A percentile compares a stretch with the other conserved stretches of the same genome.
Conservation (phyloP, 1,284 basidiomycete species). For the Anthracocystis setariae region DNA sequence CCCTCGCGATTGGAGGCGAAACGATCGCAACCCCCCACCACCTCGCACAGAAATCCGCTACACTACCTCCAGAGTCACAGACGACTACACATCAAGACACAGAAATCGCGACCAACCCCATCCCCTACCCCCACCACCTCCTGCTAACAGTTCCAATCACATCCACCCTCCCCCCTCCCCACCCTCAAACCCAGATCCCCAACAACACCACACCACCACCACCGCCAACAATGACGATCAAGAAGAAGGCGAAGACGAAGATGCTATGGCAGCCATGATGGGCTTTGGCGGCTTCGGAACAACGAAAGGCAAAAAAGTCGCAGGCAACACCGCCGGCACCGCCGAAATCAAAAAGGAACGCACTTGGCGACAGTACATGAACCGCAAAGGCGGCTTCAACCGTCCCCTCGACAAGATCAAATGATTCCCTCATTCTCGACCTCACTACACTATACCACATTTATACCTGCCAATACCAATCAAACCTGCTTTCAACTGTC, state of each 20-base stretch:
- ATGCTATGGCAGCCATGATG: conserved; percentile 85
- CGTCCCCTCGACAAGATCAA: conserved; percentile 55
- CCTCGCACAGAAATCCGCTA: not conserved
- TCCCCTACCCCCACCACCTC: conserved; percentile 15
- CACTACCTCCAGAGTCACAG: not conserved
- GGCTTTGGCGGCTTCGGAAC: conserved; percentile 86
- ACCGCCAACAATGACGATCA: not conserved
- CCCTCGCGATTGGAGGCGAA: conserved; percentile 12
- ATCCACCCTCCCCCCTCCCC: conserved; percentile 4
- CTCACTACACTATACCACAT: not conserved
- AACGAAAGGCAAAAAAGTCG: conserved; percentile 85
- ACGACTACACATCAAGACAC: conserved; percentile 11
- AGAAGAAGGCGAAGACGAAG: conserved; percentile 51
- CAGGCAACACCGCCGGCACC: conserved; percentile 70
- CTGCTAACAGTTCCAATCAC: no score
- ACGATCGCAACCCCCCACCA: conserved; percentile 7
- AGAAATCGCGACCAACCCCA: conserved; percentile 16
- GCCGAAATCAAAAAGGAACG: conserved; percentile 84
- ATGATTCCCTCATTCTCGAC: conserved; percentile 3
- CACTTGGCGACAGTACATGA: conserved; percentile 97
- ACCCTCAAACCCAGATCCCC: not conserved
- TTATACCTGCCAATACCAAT: not conserved
- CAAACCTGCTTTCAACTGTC: not conserved
- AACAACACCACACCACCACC: not conserved
- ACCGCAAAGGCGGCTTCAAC: conserved; percentile 68